These are phyloP conservation scores for Coniella lustricola DNA, from an alignment of 2,329 filamentous ascomycete species.

Conservation along the genomic window DNA sequence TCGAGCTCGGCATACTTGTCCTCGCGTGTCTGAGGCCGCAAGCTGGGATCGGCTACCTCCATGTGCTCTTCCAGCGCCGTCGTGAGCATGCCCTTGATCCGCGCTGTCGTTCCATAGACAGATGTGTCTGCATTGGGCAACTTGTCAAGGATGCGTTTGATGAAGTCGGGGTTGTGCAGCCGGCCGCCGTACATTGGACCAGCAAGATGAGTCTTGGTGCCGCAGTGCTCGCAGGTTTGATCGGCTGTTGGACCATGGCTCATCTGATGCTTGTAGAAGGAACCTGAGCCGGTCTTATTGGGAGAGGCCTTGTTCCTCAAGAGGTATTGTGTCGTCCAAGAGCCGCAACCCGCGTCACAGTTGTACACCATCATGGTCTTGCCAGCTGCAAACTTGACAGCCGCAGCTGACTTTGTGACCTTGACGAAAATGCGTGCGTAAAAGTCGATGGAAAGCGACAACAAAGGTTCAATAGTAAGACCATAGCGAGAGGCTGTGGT, in stretches of 20 bases:
- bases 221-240: conserved; percentile 72
- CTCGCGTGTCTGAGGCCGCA: conserved; percentile 24
- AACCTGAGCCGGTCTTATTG: conserved; percentile 63
- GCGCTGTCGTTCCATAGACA: conserved; percentile 70
- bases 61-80: conserved; percentile 74
- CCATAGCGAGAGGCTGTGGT: conserved; percentile 78
- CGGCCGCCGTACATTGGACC: conserved; percentile 95
- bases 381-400: conserved; percentile 83
- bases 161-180: conserved; percentile 76
- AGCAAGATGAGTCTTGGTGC: conserved; percentile 75
- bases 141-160: conserved; percentile 68
- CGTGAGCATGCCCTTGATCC: conserved; percentile 86
- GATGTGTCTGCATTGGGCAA: conserved; percentile 60
- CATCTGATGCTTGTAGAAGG: conserved; percentile 73
- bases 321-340: conserved; percentile 78
- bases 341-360: conserved; percentile 85
- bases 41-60: conserved; percentile 27
- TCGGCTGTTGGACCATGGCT: conserved; percentile 62
- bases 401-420: conserved; percentile 68
- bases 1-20: conserved; percentile 60
- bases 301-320: conserved; percentile 59
- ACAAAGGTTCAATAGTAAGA: conserved; percentile 77
- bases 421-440: conserved; percentile 86
- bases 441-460: conserved; percentile 93
- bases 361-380: conserved; percentile 92